Base-by-base conservation (phyloP, 2,329 filamentous ascomycete species). In the Thelonectria rubi region DNA sequence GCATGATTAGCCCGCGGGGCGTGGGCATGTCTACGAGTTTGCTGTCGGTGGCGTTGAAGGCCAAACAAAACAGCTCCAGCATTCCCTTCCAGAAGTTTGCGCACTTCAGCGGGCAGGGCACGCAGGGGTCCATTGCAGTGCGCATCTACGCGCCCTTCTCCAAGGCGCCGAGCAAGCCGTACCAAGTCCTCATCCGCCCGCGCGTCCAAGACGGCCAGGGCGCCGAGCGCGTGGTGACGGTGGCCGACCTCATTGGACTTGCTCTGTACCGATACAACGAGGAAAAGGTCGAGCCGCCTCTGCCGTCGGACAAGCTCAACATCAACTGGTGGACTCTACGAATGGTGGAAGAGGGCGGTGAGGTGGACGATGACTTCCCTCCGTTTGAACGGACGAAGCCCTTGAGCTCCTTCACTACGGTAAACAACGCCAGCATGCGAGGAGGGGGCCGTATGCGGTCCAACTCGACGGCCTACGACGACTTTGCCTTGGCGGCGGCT, bases 361-460 rank as follows among this genome's bases (percentile, higher is more conserved):
- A 95, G 72, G 88, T 94, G 1, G 92, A 96, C 68, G 91, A 93
- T 66, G 92, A 95, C 72, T 95, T 95, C 66, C 91, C 91, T 32
- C 88, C 92, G 0, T 81, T 95, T 42, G 89, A 91, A 60, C 84
- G 92, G 37, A 92, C 86, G 20, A 91, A 90, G 69, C 85, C 88
- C 2, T 82, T 95, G n/a, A 86, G 86, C 6, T 88, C 92, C 18
- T 95, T 94, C 69, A 92, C 91, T 39, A 93, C 91, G 7, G 91
- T 90, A 63, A 94, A 94, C 73, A 93, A 92, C 72, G 91, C 90
- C 58, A 92, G 92, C 70, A 90, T 91, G 73, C 84, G 87, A 56
- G 89, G 82, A 43, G 79, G 82, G 9, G 84, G 81, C 5, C 77
- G 84, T 50, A 81, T 82, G 63, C 83, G 91, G 57, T 87, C 90